These are phyloP conservation scores for Cryptococcus hybrid DNA, from an alignment of 1,284 basidiomycete genomes.

Conservation along the genomic window DNA sequence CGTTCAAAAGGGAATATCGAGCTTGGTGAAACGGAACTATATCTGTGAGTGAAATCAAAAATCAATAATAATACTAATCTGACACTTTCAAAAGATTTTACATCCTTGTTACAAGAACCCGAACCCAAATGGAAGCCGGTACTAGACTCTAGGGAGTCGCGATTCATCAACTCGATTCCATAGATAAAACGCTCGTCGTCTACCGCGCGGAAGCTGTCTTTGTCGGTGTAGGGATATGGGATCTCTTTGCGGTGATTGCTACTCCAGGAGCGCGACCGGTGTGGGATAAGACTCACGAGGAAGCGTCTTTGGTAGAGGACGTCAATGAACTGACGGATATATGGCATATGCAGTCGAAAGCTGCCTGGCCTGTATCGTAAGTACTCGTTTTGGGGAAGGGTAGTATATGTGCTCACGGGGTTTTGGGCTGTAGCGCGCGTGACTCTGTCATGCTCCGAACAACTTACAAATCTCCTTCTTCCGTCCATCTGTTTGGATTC, in stretches of 20 bases:
- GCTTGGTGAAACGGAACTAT: conserved; percentile 87
- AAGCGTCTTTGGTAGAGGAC: conserved; percentile 80
- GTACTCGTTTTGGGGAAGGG: conserved; percentile 35
- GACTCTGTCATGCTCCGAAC: conserved; percentile 91
- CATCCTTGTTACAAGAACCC: conserved; percentile 93
- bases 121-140: conserved; percentile 93
- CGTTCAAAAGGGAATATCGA: conserved; percentile 73
- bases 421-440: conserved; percentile 61
- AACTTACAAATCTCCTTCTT: conserved; percentile 93
- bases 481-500: conserved; percentile 94
- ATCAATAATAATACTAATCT: conserved; percentile 9
- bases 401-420: no score
- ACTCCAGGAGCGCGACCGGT: conserved; percentile 75
- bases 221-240: conserved; percentile 95
- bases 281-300: conserved; percentile 92
- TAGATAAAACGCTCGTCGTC: conserved; percentile 94
- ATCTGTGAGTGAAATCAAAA: conserved; percentile 57
- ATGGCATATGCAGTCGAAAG: conserved; percentile 86
- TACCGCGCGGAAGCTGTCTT: conserved; percentile 97
- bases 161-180: conserved; percentile 93
- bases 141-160: conserved; percentile 81
- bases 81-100: conserved; percentile 62
- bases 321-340: conserved; percentile 88
- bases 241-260: conserved; percentile 83
- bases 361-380: conserved; percentile 87